Percentiles rank a stretch among this genome's conserved stretches.
Conservation (phyloP, 495 filamentous ascomycete genomes). For the Penicillium tannophilum region DNA sequence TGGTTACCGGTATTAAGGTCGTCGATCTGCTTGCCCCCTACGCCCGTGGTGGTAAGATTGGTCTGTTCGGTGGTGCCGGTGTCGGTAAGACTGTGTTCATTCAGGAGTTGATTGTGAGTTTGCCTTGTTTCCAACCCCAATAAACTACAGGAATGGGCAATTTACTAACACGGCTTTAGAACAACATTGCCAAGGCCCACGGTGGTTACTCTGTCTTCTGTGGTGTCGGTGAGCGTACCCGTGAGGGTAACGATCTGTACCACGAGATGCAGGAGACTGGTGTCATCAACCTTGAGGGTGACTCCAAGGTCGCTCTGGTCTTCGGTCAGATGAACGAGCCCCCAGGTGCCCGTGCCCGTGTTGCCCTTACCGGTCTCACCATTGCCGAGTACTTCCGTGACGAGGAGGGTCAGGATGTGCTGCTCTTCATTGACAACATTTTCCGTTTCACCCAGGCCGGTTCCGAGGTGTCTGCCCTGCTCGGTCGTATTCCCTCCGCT, state of each 20-base stretch:
- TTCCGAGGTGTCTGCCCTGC: constrained; percentile 99
- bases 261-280: constrained; percentile 99
- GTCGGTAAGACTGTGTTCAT: constrained; percentile 99
- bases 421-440: constrained; percentile 99
- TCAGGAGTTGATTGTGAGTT: constrained; percentile 90
- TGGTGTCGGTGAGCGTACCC: constrained; percentile 99
- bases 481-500: constrained; percentile 99
- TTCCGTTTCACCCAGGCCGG: constrained; percentile 99
- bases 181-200: constrained; percentile 99
- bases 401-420: constrained; percentile 97
- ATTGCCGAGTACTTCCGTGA: constrained; percentile 98
- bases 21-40: constrained; percentile 98
- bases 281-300: constrained; percentile 98
- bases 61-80: constrained; percentile 99
- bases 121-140: background rate
- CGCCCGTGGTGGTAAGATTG: constrained; percentile 99
- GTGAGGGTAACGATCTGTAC: constrained; percentile 99
- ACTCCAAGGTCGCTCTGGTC: constrained; percentile 98
- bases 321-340: constrained; percentile 99
- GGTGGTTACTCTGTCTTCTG: constrained; percentile 99
- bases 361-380: constrained; percentile 90
- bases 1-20: constrained; percentile 99
- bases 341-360: constrained; percentile 98
- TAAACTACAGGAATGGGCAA: background rate
- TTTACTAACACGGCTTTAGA: constrained; percentile 45